Evolutionary conservation across 2,329 filamentous ascomycete species (phyloP), one percentile per base, ranked within the genome.

Genomic region (Fusarium zealandicum): DNA sequence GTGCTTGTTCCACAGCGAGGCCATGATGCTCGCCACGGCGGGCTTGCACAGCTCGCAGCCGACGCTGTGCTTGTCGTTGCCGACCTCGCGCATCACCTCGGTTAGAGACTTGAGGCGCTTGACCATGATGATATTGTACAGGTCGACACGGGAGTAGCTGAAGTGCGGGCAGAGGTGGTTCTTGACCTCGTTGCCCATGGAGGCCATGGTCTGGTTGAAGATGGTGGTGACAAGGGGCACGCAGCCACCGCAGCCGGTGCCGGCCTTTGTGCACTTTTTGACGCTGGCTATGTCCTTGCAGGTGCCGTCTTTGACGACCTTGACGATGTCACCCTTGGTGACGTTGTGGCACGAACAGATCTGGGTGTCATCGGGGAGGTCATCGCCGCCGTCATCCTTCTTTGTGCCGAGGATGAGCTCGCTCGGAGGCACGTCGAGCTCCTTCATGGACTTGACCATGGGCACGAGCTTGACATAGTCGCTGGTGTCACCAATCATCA

Each of bases 271-370:
- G 77, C 91, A 96, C 2, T 89, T 84, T 74, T 96, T 96, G 69
- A 96, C 82, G 48, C 93, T 89, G 45, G 86, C 88, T 37, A 96
- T 83, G 20, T 89, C 89, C 70, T 90, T 95, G 79, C 91, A 96
- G 3, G 82, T 86, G 32, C 90, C 92, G 46, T 89, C 85, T 65
- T 93, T 93, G 70, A 93, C 84, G 2, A 78, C 79, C 5, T 82
- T 82, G 37, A 88, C 85, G 0, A 96, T 80, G 64, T 93, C 90
- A 13, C 89, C 90, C 72, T 96, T 96, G 18, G 86, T 88, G 35
- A 96, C 92, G 70, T 96, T 96, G 78, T 96, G 92, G 66, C 92
- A 96, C 1, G 91, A 95, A 73, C 92, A 96, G 57, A 96, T 89
- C 70, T 96, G 93, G 0, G 90, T 90, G 68, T 95, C 90, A 65